A percentile compares a stretch with the other conserved stretches of the same genome.
These are phyloP conservation scores for Hibiscus syriacus DNA, from an alignment of 345 rosid genomes.

Conservation along the genomic window DNA sequence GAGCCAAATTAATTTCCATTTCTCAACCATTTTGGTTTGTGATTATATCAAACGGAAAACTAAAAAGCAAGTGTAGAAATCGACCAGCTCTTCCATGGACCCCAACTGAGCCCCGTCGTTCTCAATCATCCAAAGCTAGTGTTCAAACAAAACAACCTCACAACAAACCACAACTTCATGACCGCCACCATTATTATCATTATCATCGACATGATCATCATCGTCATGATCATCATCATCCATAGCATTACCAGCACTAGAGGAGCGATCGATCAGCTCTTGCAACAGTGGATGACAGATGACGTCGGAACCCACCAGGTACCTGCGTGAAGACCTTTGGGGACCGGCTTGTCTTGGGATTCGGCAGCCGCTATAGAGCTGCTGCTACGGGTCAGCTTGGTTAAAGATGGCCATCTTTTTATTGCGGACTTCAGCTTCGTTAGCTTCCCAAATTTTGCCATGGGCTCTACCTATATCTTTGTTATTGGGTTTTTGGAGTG, in stretches of 20 bases:
- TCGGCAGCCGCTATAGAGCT: conserved; percentile 13
- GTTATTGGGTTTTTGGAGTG: neutral
- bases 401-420: conserved; percentile 78
- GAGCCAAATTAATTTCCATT: neutral
- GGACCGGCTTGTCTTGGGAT: neutral
- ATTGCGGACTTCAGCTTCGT: conserved; percentile 88
- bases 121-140: conserved; percentile 90
- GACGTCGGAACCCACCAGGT: conserved; percentile 42
- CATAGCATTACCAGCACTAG: conserved; percentile 12
- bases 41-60: neutral
- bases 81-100: conserved; percentile 66
- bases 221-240: conserved; percentile 8
- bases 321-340: conserved; percentile 40
- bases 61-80: conserved; percentile 44
- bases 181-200: neutral
- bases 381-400: conserved; percentile 32
- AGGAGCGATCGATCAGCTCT: conserved; percentile 57
- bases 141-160: conserved; percentile 93
- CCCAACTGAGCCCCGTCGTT: conserved; percentile 42
- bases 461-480: conserved; percentile 15
- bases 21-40: conserved; percentile 6
- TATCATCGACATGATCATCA: neutral
- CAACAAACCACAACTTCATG: conserved; percentile 48
- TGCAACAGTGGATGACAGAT: conserved; percentile 72
- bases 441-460: conserved; percentile 70